A percentile compares a stretch with the other conserved stretches of the same genome.
Conservation (phyloP, 2,329 filamentous ascomycete species). For the Thermochaetoides dissita region DNA sequence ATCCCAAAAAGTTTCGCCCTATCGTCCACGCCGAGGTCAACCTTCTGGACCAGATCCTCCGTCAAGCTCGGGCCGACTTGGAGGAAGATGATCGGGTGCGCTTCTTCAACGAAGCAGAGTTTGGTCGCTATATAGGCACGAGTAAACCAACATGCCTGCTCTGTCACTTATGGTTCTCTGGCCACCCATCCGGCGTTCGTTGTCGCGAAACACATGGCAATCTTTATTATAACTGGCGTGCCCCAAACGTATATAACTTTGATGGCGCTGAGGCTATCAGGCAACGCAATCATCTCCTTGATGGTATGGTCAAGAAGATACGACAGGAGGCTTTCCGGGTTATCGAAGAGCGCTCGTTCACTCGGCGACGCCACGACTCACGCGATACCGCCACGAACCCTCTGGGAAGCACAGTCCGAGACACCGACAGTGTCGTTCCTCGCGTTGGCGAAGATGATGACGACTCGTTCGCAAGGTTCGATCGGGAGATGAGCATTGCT, state of each 20-base stretch:
- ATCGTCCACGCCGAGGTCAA: constrained; percentile 24
- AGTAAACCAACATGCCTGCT: constrained; percentile 28
- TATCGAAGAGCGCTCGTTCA: constrained; percentile 1
- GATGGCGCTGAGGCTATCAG: not conserved
- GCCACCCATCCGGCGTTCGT: constrained; percentile 14
- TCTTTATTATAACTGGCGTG: constrained; percentile 25
- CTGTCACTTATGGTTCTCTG: constrained; percentile 24
- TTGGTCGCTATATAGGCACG: constrained; percentile 22
- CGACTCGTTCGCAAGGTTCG: too few relatives aligned
- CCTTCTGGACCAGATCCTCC: constrained; percentile 18
- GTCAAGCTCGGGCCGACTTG: not conserved
- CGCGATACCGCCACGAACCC: constrained; percentile 10
- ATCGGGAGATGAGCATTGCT: not conserved
- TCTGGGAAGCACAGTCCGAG: constrained; percentile 2
- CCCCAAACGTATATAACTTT: constrained; percentile 19
- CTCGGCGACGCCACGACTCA: constrained; percentile 9
- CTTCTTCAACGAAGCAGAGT: constrained; percentile 22
- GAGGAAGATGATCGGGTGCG: not conserved
- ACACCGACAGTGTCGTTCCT: too few relatives aligned
- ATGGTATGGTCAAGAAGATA: constrained; percentile 8
- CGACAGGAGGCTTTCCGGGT: not conserved
- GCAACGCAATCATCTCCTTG: constrained; percentile 4
- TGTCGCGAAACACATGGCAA: constrained; percentile 23
- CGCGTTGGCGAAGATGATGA: not conserved
- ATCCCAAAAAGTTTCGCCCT: constrained; percentile 12